Conservation (phyloP, 176 grass and related monocot species). For the Puccinellia tenuiflora region DNA sequence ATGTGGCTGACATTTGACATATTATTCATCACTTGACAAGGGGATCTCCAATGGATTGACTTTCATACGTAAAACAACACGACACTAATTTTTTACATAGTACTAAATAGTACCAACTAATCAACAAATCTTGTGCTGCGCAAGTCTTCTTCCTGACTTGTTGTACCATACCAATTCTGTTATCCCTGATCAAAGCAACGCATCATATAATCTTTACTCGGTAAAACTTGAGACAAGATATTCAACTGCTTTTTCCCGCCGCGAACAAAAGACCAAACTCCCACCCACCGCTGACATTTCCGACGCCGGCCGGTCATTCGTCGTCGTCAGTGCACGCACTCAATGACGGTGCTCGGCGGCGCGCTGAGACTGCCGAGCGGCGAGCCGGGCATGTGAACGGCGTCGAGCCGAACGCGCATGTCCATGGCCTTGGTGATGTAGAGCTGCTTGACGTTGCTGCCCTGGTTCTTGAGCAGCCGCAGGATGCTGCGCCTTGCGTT, state of each 20-base stretch:
- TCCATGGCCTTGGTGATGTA: constrained; percentile 58
- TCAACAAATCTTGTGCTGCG: constrained; percentile 1
- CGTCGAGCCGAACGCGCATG: constrained; percentile 31
- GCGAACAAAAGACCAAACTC: neutral
- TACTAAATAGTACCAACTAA: neutral
- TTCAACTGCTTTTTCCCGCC: neutral
- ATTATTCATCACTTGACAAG: neutral
- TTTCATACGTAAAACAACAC: neutral
- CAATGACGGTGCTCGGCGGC: neutral
- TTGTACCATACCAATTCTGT: neutral
- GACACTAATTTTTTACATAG: neutral
- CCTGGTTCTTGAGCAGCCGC: constrained; percentile 39
- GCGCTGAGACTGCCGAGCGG: neutral
- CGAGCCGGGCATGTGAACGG: neutral
- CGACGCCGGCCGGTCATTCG: neutral
- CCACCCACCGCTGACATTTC: constrained; percentile 10
- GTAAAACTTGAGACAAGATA: constrained; percentile 13
- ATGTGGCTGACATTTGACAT: neutral
- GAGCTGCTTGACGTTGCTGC: constrained; percentile 57
- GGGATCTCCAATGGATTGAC: neutral
- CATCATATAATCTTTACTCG: neutral
- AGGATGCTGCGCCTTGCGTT: constrained; percentile 56
- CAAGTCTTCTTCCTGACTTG: neutral
- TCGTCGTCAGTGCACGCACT: constrained; percentile 35
- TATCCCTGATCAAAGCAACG: neutral